These are phyloP conservation scores for Alternaria atra DNA, from an alignment of 2,329 filamentous ascomycete species.

Conservation along the genomic window DNA sequence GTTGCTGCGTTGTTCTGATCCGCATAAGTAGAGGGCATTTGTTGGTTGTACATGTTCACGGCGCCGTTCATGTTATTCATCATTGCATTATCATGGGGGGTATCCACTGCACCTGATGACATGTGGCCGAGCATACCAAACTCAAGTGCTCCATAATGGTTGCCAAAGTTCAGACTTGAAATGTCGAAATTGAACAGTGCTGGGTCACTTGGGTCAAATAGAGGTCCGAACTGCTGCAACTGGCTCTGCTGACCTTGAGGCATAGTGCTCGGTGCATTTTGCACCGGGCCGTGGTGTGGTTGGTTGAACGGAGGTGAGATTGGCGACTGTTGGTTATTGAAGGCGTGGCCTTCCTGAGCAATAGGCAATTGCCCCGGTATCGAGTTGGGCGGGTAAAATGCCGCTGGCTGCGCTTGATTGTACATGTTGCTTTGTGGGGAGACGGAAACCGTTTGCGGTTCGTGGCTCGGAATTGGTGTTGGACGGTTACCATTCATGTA, in stretches of 20 bases:
- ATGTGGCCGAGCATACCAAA: constrained; percentile 97
- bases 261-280: constrained; percentile 58
- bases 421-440: constrained; percentile 56
- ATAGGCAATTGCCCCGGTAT: constrained; percentile 53
- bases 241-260: constrained; percentile 51
- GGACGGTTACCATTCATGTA: constrained; percentile 59
- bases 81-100: constrained; percentile 67
- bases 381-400: constrained; percentile 54
- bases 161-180: constrained; percentile 92
- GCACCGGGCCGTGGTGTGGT: constrained; percentile 56
- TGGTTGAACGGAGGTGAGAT: constrained; percentile 77
- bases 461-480: constrained; percentile 43
- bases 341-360: constrained; percentile 59
- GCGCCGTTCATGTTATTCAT: constrained; percentile 46
- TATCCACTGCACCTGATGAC: constrained; percentile 88
- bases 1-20: constrained; percentile 40
- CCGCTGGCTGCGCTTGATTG: constrained; percentile 46
- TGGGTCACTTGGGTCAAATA: constrained; percentile 92
- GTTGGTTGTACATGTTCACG: constrained; percentile 51
- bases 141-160: constrained; percentile 93
- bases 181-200: constrained; percentile 96
- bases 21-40: constrained; percentile 45
- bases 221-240: constrained; percentile 60
- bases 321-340: constrained; percentile 74
- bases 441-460: constrained; percentile 35